A percentile compares a stretch with the other conserved stretches of the same genome.
phyloP scores from a whole-genome alignment of 768 basidiomycete genomes.

The Postia placenta region DNA sequence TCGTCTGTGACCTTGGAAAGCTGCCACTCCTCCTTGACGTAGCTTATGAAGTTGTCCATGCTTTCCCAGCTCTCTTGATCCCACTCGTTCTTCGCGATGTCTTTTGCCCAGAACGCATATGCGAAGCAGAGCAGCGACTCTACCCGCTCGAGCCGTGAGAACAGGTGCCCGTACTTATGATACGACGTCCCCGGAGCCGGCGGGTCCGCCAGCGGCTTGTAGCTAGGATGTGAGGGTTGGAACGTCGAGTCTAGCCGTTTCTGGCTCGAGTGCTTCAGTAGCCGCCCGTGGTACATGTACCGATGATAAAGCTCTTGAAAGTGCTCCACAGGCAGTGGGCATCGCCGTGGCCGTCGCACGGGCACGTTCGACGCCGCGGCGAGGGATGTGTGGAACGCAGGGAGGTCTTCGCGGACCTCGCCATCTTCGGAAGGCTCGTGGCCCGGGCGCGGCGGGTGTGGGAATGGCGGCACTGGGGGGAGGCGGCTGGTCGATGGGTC shows the following conservation, averaged over 20 bases:
- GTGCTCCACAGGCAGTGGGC: slow-evolving; percentile 37
- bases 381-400: slow-evolving; percentile 22
- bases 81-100: slow-evolving; percentile 50
- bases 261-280: slow-evolving; percentile 82
- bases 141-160: slow-evolving; percentile 73
- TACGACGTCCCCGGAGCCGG: slow-evolving; percentile 63
- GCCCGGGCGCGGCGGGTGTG: slow-evolving; percentile 26
- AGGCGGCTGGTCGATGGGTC: slow-evolving; percentile 11
- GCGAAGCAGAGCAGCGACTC: slow-evolving; percentile 82
- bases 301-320: slow-evolving; percentile 61
- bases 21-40: slow-evolving; percentile 68
- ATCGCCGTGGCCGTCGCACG: slow-evolving; percentile 62
- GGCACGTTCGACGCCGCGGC: slow-evolving; percentile 39
- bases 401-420: slow-evolving; percentile 37
- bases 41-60: slow-evolving; percentile 60
- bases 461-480: slow-evolving; percentile 23
- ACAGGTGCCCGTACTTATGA: slow-evolving; percentile 68
- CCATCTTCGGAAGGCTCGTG: slow-evolving; percentile 42
- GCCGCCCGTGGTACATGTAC: slow-evolving; percentile 63
- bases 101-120: slow-evolving; percentile 78
- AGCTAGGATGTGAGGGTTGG: slow-evolving; percentile 56
- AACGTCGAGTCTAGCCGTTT: slow-evolving; percentile 73
- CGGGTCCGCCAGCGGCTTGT: slow-evolving; percentile 55
- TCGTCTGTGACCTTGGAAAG: slow-evolving; percentile 36
- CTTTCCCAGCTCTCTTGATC: slow-evolving; percentile 60